Base-by-base conservation (phyloP, 306 rosid genomes). In the Sechiopsis laciniata region DNA sequence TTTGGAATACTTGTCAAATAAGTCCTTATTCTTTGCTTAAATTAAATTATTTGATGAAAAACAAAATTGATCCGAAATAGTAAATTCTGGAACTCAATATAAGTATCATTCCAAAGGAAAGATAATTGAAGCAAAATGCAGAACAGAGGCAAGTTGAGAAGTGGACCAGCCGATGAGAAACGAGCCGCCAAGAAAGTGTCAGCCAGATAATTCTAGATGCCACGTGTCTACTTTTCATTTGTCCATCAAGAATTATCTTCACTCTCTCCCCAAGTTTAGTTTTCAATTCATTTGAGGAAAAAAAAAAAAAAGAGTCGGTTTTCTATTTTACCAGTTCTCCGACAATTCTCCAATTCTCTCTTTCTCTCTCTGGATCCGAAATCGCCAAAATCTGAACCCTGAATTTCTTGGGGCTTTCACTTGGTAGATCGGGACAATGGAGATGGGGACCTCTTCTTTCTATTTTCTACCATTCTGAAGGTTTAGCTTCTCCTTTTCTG, bases 331-430 rank as follows among this genome's bases (percentile, higher is more conserved):
- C 24, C 14, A 15, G 22, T 50, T 50, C 16, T 70, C 57, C 73
- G 56, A 68, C 40, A 7, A 6, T 0, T 22, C 59, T 10, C 2
- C 53, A 11, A 10, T 45, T 45, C 12, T 48, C 15, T 4, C n/a
- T 13, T 13, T 50, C 16, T 50, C 54, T 50, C 54, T 50, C n/a
- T 69, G 51, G 79, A 83, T 80, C 85, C 82, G 71, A 71, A 35
- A 21, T n/a, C 72, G 32, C 19, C 13, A 40, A 65, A 65, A 54
- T 77, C 75, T 48, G 54, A 50, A 53, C 81, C 75, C 75, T 20
- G 62, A 67, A 61, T 42, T 24, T 72, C 15, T 68, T 62, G 46
- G 56, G 20, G 10, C 62, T 50, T 76, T 73, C 64, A 54, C 21
- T 73, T 21, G 21, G 56, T 48, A 67, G 76, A 70, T 70, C 69